phyloP scores from a whole-genome alignment of 2,329 filamentous ascomycete species.

The Colletotrichum sp. region DNA sequence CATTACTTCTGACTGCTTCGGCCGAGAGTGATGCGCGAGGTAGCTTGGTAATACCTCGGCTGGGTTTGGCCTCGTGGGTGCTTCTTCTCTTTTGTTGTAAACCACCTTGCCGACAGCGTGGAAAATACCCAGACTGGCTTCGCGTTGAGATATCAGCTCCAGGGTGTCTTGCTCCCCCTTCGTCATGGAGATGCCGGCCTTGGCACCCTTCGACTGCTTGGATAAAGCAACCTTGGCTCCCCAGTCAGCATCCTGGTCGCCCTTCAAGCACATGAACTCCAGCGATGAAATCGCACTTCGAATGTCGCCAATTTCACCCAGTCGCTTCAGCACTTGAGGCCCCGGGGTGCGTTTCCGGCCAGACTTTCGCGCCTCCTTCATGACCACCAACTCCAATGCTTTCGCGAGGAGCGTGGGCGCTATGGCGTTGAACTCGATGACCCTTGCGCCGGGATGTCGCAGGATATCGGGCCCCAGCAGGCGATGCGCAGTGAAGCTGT shows the following conservation, averaged over 20 bases:
- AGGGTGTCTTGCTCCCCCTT: constrained; percentile 80
- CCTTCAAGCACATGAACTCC: constrained; percentile 88
- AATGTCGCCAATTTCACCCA: constrained; percentile 90
- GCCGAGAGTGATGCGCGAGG: constrained; percentile 61
- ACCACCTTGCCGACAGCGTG: constrained; percentile 95
- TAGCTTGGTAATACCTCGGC: constrained; percentile 64
- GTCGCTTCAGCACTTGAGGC: constrained; percentile 74
- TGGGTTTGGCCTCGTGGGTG: constrained; percentile 41
- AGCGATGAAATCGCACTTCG: constrained; percentile 90
- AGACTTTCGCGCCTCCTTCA: constrained; percentile 84
- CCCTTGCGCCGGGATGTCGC: constrained; percentile 76
- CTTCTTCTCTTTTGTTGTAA: constrained; percentile 87
- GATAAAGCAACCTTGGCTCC: constrained; percentile 74
- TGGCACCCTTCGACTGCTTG: constrained; percentile 67
- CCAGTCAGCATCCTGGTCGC: constrained; percentile 77
- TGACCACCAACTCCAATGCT: constrained; percentile 79
- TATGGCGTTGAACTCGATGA: constrained; percentile 93
- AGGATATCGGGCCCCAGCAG: constrained; percentile 86
- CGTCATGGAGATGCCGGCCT: constrained; percentile 67
- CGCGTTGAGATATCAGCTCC: constrained; percentile 82
- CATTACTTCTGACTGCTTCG: constrained; percentile 67
- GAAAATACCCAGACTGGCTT: constrained; percentile 91
- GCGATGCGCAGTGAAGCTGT: constrained; percentile 92
- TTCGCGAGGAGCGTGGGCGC: constrained; percentile 86
- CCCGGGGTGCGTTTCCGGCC: constrained; percentile 78